phyloP scores from a whole-genome alignment of 2,329 filamentous ascomycete genomes.

The Paecilomyces formosus region DNA sequence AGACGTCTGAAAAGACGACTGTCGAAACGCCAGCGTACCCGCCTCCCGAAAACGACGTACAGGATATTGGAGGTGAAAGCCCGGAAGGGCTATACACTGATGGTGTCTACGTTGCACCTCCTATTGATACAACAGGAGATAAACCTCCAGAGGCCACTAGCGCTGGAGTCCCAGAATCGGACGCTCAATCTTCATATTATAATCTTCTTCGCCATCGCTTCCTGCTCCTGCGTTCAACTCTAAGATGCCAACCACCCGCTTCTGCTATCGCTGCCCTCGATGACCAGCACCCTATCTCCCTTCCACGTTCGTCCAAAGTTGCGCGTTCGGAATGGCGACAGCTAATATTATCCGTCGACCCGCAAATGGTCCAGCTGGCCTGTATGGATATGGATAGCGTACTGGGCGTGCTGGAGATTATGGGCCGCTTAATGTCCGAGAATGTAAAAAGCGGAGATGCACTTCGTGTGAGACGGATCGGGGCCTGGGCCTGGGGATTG shows the following conservation, averaged over 20 bases:
- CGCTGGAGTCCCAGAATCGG: conserved; percentile 24
- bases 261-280: conserved; percentile 48
- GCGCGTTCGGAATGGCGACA: conserved; percentile 51
- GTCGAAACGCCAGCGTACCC: conserved; percentile 2
- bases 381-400: conserved; percentile 55
- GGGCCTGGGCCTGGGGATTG: conserved; percentile 79
- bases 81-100: conserved; percentile 62
- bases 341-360: conserved; percentile 32
- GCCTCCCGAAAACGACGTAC: background rate
- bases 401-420: conserved; percentile 56
- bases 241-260: conserved; percentile 51
- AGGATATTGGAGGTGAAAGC: conserved; percentile 41
- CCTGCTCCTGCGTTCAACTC: conserved; percentile 51
- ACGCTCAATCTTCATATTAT: conserved; percentile 61
- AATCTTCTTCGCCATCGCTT: conserved; percentile 60
- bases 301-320: conserved; percentile 47
- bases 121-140: conserved; percentile 26
- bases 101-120: conserved; percentile 66
- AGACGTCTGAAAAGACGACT: conserved; percentile 28
- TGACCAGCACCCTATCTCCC: conserved; percentile 44
- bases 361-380: conserved; percentile 43
- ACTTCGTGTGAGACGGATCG: conserved; percentile 58
- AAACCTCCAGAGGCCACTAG: conserved; percentile 8
- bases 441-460: conserved; percentile 56
- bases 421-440: conserved; percentile 52